phyloP scores from a whole-genome alignment of 495 filamentous ascomycete genomes.

The Hypoxylon fuscum region DNA sequence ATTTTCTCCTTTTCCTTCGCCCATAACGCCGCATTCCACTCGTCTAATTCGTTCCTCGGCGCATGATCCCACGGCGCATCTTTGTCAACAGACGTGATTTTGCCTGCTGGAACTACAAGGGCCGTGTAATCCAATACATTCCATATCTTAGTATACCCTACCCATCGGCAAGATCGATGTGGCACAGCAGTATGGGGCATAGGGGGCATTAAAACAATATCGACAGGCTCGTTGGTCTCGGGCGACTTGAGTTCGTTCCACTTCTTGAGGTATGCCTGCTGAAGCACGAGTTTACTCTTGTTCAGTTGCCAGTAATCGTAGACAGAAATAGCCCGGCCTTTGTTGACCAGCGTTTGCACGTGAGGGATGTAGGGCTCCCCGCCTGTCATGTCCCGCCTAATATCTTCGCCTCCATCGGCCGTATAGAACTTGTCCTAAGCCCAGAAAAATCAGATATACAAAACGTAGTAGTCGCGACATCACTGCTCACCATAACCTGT shows the following conservation, averaged over 20 bases:
- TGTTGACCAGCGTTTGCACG: constrained; percentile 48
- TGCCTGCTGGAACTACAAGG: constrained; percentile 70
- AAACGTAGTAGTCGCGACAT: background rate
- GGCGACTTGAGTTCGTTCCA: constrained; percentile 34
- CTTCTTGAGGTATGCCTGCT: constrained; percentile 39
- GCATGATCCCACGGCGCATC: constrained; percentile 52
- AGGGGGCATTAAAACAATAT: constrained; percentile 45
- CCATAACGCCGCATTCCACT: constrained; percentile 48
- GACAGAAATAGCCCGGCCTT: constrained; percentile 64
- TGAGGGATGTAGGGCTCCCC: constrained; percentile 64
- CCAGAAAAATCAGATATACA: background rate
- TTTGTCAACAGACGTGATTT: constrained; percentile 39
- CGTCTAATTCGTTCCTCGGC: constrained; percentile 47
- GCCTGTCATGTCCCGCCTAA: constrained; percentile 57
- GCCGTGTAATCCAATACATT: constrained; percentile 75
- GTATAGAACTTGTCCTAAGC: constrained; percentile 60
- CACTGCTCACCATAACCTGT: constrained; percentile 57
- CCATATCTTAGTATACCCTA: constrained; percentile 48
- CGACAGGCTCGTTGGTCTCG: constrained; percentile 30
- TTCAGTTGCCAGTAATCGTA: constrained; percentile 69
- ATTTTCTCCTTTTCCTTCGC: constrained; percentile 66
- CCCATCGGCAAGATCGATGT: constrained; percentile 39
- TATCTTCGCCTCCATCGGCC: constrained; percentile 64
- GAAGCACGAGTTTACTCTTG: constrained; percentile 30
- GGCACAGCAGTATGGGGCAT: constrained; percentile 48